phyloP scores from a whole-genome alignment of 208 protist genomes.

The Entamoeba invadens region DNA sequence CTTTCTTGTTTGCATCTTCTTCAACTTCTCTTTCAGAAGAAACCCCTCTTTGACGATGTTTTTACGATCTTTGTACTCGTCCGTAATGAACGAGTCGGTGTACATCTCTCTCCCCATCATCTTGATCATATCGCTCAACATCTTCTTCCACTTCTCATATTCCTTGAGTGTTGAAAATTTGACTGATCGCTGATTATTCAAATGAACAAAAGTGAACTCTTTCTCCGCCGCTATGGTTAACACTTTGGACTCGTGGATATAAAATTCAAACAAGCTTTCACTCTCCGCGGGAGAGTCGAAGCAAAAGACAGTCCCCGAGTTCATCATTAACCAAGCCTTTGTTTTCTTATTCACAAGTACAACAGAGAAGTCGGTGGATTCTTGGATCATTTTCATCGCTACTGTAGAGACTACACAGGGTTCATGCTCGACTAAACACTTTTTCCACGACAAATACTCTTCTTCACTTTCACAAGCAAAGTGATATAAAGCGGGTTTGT shows the following conservation, averaged over 20 bases:
- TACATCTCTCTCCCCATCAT: neutral
- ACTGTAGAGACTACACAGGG: neutral
- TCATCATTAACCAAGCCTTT: neutral
- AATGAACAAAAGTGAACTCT: neutral
- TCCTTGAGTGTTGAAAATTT: neutral
- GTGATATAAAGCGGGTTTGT: neutral
- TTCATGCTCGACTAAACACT: neutral
- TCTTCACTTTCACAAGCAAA: neutral
- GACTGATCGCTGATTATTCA: neutral
- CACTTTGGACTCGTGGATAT: neutral
- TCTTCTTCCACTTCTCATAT: neutral
- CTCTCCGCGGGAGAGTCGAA: neutral
- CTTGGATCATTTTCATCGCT: neutral
- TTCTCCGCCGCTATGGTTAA: neutral
- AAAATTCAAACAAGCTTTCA: neutral
- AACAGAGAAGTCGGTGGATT: neutral
- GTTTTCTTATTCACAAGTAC: neutral
- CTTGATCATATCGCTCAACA: neutral
- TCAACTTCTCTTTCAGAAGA: neutral
- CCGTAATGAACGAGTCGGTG: neutral
- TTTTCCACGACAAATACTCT: neutral
- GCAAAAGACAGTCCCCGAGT: neutral
- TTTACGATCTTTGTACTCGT: neutral
- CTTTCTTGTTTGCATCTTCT: neutral
- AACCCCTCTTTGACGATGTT: neutral